These are phyloP conservation scores for Casaregolazyma lundiana DNA, from an alignment of 1,139 yeast genomes.

Conservation along the genomic window DNA sequence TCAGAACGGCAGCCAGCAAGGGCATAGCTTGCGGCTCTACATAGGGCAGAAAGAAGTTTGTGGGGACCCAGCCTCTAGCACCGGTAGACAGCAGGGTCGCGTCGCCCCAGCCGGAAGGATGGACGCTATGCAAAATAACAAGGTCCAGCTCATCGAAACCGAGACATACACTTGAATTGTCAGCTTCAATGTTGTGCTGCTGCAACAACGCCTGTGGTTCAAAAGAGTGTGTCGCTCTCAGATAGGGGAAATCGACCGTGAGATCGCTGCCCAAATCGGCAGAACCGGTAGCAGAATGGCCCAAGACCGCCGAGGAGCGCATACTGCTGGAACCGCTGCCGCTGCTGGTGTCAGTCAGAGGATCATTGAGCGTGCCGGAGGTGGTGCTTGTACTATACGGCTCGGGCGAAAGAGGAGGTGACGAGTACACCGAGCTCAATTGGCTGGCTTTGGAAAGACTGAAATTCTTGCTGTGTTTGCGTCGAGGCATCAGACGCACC, in stretches of 20 bases:
- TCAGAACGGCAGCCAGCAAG: slow-evolving; percentile 68
- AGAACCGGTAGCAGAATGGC: neutral
- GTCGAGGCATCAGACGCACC: neutral
- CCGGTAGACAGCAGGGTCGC: slow-evolving; percentile 72
- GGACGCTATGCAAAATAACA: slow-evolving; percentile 84
- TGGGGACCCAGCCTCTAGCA: slow-evolving; percentile 93
- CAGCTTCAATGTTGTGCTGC: slow-evolving; percentile 46
- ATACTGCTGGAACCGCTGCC: slow-evolving; percentile 1
- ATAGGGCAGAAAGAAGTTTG: slow-evolving; percentile 67
- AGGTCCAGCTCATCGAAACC: slow-evolving; percentile 76
- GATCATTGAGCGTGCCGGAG: neutral
- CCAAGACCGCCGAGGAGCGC: neutral
- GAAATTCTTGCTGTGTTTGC: slow-evolving; percentile 9
- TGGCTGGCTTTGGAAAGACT: slow-evolving; percentile 5
- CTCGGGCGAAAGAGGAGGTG: slow-evolving; percentile 8
- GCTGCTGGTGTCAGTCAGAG: slow-evolving; percentile 2
- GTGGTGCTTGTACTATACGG: neutral
- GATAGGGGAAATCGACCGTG: slow-evolving; percentile 32
- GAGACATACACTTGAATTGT: slow-evolving; percentile 73
- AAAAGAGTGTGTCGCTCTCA: slow-evolving; percentile 72
- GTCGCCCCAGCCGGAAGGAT: slow-evolving; percentile 97
- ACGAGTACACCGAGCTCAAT: neutral
- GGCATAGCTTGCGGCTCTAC: slow-evolving; percentile 49
- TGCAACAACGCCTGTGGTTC: slow-evolving; percentile 54
- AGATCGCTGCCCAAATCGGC: neutral